Base-by-base conservation (phyloP, 148 eudicot species). In the Simmondsia chinensis region DNA sequence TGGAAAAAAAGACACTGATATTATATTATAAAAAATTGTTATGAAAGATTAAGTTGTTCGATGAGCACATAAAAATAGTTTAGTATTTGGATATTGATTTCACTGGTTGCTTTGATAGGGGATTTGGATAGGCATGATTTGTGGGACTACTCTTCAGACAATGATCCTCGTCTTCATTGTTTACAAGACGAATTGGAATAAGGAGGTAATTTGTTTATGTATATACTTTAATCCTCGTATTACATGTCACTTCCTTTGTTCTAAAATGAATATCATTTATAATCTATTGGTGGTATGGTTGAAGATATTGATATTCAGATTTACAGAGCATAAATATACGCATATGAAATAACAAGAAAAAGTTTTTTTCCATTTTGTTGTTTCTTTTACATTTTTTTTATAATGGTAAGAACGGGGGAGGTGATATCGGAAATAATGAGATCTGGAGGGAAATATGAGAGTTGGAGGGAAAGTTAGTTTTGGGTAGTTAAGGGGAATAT, bases 61-160 rank as follows among this genome's bases (percentile, higher is more conserved):
- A 4, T 20, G 10, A 18, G 7, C 15, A 12, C n/a, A 29, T 29
- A 2, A 7, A 1, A 27, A 14, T 20, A n/a, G 18, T 31, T 20
- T 4, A 18, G 20, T 2, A 3, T 19, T 30, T 4, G 27, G 28
- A 0, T 32, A 48, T 12, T 48, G 20, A 33, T 12, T 33, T 6
- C 9, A 10, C 10, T 51, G 20, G 29, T 12, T 54, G n/a, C 20
- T 17, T 24, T 5, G 52, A 53, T 56, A 88, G 97, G 97, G 97
- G 20, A 88, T 89, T 38, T 84, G 97, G 97, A 75, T 89, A 43
- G 97, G 97, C 24, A 89, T 89, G 97, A 89, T 89, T 35, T 73
- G 73, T 65, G 97, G 97, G 24, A 89, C 97, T 11, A 36, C 50
- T 31, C 69, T 84, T 20, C 97, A 84, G 50, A 89, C 97, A n/a